phyloP scores from a whole-genome alignment of 2,329 filamentous ascomycete species.

The Colletotrichum melonis region DNA sequence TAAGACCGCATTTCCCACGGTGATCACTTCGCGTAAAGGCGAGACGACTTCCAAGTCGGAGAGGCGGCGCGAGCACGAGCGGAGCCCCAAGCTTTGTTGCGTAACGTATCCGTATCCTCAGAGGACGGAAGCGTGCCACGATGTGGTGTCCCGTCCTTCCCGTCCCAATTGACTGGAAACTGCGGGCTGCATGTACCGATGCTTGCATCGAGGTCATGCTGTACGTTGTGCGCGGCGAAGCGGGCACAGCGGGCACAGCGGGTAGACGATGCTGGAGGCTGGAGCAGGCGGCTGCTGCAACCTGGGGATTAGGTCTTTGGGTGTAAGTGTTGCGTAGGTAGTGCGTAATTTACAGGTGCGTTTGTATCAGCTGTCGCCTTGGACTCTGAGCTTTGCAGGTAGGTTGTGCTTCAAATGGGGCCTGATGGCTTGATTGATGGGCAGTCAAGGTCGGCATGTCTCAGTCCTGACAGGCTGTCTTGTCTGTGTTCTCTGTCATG shows the following conservation, averaged over 20 bases:
- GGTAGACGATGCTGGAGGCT: slow-evolving; percentile 14
- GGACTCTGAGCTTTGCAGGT: background rate
- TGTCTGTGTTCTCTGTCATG: slow-evolving; percentile 8
- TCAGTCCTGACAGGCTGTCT: slow-evolving; percentile 20
- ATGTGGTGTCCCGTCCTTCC: slow-evolving; percentile 25
- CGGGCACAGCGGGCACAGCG: background rate
- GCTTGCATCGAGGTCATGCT: slow-evolving; percentile 2
- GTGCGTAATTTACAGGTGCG: background rate
- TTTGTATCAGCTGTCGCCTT: background rate
- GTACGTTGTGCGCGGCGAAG: background rate
- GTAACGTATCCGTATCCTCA: background rate
- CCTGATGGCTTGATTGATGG: background rate
- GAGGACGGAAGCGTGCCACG: background rate
- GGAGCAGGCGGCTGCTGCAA: slow-evolving; percentile 24
- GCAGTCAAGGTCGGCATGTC: slow-evolving; percentile 7
- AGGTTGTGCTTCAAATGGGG: background rate
- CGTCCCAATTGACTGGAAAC: slow-evolving; percentile 32
- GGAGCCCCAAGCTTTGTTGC: slow-evolving; percentile 21
- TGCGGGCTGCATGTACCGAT: slow-evolving; percentile 26
- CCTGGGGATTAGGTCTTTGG: background rate
- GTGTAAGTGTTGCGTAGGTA: background rate
- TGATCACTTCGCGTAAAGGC: slow-evolving; percentile 24
- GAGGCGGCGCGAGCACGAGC: slow-evolving; percentile 17
- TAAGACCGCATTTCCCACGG: slow-evolving; percentile 17
- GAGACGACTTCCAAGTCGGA: slow-evolving; percentile 1